Base-by-base conservation (phyloP, 2,329 filamentous ascomycete genomes). In the Diplocarpon rosae region DNA sequence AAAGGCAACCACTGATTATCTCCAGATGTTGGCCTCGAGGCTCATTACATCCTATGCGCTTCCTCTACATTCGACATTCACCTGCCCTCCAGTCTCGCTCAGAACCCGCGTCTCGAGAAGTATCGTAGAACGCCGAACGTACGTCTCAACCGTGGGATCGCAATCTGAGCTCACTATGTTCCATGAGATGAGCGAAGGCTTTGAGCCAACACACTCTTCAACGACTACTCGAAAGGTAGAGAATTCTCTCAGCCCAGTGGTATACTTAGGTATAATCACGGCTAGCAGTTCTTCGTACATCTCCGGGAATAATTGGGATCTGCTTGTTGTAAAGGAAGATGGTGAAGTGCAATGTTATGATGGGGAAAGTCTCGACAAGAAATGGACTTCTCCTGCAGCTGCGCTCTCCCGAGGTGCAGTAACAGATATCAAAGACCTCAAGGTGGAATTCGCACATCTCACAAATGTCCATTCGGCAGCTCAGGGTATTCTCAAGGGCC, bases 1-100 rank as follows among this genome's bases (percentile, higher is more conserved):
- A 12, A 44, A 36, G 3, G 16, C 14, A 14, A 17, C 12, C 31
- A 16, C 28, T 51, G 24, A 52, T 14, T 9, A 48, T 35, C 27
- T 27, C 46, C 51, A 83, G 78, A 68, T 81, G 37, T 69, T 76
- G 3, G 72, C 75, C 3, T 74, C 77, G 5, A 69, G 73, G 49
- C 65, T 81, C 49, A 70, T 82, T 54, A 81, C 78, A 6, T 82
- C 78, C 1, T 82, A 82, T 59, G 77, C 78, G 16, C 72, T 83
- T 48, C 75, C 78, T 20, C 79, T 78, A 1, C 76, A 80, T 60
- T 73, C 78, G 42, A 70, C 69, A 41, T 79, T 83, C 59, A 76
- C 76, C 43, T 81, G 78, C 61, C 62, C 77, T 8, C 72, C 77
- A 15, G 72, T 69, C 59, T 82, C 78, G 13, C 60, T 80, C 34